Evolutionary conservation across 129 eudicot species (phyloP), one percentile per base, ranked within the genome.

Genomic region (Lactuca sativa): DNA sequence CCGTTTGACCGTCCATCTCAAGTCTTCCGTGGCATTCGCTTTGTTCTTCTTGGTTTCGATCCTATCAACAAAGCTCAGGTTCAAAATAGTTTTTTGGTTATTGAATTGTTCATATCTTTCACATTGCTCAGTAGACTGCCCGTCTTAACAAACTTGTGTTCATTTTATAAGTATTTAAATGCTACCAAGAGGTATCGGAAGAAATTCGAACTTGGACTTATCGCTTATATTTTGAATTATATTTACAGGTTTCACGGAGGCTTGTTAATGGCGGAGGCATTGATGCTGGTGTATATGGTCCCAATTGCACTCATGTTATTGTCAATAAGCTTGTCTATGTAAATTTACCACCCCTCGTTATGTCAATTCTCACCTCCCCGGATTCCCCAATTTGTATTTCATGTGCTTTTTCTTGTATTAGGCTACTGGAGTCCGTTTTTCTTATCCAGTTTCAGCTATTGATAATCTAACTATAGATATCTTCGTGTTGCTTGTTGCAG

Each of bases 301-400:
- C 96, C 16, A 69, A 79, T 51, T 87, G 97, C 73, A 95, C 90
- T 62, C 97, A 95, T 77, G 91, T 95, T 15, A 84, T 95, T 60
- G 93, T 90, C n/a, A 84, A 90, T 67, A 82, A 79, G 59, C 62
- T 85, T 70, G 77, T 71, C 11, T 72, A 83, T 70, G 99, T 95
- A 85, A 73, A 59, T 59, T 4, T 15, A 12, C 53, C 16, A 74
- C 17, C 48, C 37, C 61, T 10, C 9, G 32, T 59, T 66, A 16
- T 57, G 13, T 0, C 21, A 21, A 21, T 21, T 21, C 21, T 21
- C 68, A 13, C 10, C 12, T 34, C 49, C 31, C 61, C 13, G 16
- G 4, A 43, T 61, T 40, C 37, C 37, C 56, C 11, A 33, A 56
- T 61, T 33, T 56, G 21, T 9, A 59, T 65, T 59, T 34, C 61